Conservation (phyloP, 495 filamentous ascomycete species). For the Hypoxylon rickii region DNA sequence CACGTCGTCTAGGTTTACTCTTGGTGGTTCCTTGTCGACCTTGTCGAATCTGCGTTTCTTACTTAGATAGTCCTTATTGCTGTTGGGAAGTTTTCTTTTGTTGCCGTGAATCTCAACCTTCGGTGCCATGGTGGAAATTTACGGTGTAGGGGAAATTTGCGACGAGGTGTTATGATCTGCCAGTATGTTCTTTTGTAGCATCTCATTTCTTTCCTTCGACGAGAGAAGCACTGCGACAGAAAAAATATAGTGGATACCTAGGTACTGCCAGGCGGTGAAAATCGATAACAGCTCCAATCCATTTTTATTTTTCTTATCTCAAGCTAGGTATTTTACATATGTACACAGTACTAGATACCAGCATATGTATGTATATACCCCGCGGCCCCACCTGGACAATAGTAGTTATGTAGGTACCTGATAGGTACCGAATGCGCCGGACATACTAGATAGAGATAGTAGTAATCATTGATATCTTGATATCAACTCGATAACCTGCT, state of each 20-base stretch:
- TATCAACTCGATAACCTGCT: no score
- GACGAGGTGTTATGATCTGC: not conserved
- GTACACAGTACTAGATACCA: no score
- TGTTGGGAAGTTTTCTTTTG: conserved; percentile 49
- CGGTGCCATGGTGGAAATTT: conserved; percentile 34
- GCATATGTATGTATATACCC: no score
- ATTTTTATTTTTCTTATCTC: not conserved
- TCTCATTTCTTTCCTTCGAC: no score
- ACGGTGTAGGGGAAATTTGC: not conserved
- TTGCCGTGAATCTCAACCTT: conserved; percentile 30
- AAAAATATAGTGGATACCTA: conserved; percentile 38
- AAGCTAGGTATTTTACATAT: no score
- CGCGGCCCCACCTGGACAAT: conserved; percentile 17
- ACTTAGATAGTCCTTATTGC: conserved; percentile 41
- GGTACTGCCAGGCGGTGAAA: conserved; percentile 49
- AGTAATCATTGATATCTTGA: no score
- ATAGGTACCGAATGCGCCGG: not conserved
- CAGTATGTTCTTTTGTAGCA: not conserved
- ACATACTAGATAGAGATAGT: no score
- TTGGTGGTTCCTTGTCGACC: conserved; percentile 29
- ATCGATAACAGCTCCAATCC: no score
- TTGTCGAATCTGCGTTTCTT: conserved; percentile 56
- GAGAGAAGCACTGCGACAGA: conserved; percentile 6
- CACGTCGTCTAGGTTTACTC: conserved; percentile 25
- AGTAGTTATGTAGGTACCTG: not conserved